Evolutionary conservation across 2,329 filamentous ascomycete genomes (phyloP).

Genomic region (Penicillium sp.): DNA sequence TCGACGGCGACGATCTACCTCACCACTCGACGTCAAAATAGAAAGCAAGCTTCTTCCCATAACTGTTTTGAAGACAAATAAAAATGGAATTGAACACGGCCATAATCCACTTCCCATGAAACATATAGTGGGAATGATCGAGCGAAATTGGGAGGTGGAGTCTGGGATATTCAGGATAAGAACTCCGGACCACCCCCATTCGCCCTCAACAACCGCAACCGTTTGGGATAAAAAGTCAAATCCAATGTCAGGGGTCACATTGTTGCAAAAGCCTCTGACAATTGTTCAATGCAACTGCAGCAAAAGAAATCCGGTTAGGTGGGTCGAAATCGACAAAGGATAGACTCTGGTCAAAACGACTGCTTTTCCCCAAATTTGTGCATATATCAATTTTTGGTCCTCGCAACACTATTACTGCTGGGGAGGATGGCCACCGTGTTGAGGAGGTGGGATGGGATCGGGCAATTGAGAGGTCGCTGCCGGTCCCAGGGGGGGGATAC

Average conservation of each 20-base stretch:
- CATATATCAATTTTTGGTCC: background rate
- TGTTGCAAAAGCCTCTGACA: background rate
- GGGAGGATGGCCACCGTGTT: constrained; percentile 11
- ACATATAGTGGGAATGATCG: background rate
- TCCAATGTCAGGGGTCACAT: constrained; percentile 7
- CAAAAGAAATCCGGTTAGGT: background rate
- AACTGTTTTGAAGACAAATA: no score
- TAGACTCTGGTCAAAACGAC: background rate
- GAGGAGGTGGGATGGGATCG: constrained; percentile 28
- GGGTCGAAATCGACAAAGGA: background rate
- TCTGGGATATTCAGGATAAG: constrained; percentile 17
- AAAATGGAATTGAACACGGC: background rate
- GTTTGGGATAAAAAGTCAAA: constrained; percentile 12
- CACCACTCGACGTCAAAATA: background rate
- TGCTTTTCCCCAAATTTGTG: background rate
- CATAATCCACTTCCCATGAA: background rate
- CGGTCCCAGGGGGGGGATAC: constrained; percentile 37
- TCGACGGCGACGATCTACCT: background rate
- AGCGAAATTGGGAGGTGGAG: background rate
- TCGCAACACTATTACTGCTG: constrained; percentile 6
- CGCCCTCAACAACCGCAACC: background rate
- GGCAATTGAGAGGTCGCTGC: constrained; percentile 28
- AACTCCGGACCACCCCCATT: constrained; percentile 21
- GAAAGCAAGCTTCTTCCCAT: background rate
- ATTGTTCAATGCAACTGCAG: background rate